Evolutionary conservation across 2,329 filamentous ascomycete species (phyloP), one percentile per base, ranked within the genome.

Genomic region (Calonectria multiphialidica): DNA sequence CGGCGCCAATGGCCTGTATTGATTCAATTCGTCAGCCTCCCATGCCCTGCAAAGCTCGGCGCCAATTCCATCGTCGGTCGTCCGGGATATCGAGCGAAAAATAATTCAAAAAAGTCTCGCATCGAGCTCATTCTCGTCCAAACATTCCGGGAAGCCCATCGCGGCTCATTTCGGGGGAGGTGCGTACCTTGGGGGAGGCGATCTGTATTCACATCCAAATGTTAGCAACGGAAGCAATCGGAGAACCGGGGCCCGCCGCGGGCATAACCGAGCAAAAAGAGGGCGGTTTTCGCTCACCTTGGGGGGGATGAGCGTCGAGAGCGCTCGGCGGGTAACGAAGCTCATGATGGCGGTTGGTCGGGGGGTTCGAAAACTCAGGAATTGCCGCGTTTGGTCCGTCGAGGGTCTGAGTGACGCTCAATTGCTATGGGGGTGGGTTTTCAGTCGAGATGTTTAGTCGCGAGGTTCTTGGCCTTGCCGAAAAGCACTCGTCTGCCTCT

Each of bases 261-360:
- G 72, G 70, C 71, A 75, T 75, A 73, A 76, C 71, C 77, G 73
- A 77, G 74, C 42, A 16, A 50, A 16, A 50, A 30, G 28, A 30
- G 28, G 23, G 55, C 49, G 72, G 74, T 80, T 55, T 57, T 40
- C 53, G 62, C 89, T 80, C 89, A 98, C 96, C 95, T 99, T 99
- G 84, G 97, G 97, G 81, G 97, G 97, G 83, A 99, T 98, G 87
- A 99, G 93, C 90, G 97, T 98, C 85, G 97, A 98, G 84, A 98
- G 93, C 90, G 92, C 94, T 88, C 96, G 93, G 88, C 94, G 94
- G 83, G 93, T 91, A 83, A 97, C 90, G 92, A 93, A 97, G 91
- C 95, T 98, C 96, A 98, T 98, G 87, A 88, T 95, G 90, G 85
- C 82, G 82, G 82, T 77, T 75, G 76, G 76, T 79, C 71, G 74